Evolutionary conservation across 805 yeast species (phyloP).

Genomic region (Grigorovia yakushimaensis): DNA sequence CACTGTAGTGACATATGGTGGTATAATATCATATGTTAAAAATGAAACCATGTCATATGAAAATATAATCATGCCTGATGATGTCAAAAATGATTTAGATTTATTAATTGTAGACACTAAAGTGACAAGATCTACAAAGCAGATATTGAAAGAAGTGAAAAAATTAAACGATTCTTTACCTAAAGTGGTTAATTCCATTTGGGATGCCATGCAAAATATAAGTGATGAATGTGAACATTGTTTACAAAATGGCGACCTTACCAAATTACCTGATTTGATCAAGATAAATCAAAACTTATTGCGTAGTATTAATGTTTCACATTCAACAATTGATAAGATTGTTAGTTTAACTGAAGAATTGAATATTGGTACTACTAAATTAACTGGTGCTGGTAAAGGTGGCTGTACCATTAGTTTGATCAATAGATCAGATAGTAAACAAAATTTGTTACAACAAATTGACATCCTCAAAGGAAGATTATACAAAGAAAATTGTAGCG

Average conservation of each 20-base stretch:
- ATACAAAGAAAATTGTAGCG: not conserved
- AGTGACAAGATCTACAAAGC: conserved; percentile 82
- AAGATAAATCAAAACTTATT: conserved; percentile 81
- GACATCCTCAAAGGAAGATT: not conserved
- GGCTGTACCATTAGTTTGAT: conserved; percentile 93
- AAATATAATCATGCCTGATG: conserved; percentile 3
- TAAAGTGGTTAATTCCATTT: conserved; percentile 42
- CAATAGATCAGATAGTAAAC: conserved; percentile 9
- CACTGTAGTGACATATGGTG: conserved; percentile 92
- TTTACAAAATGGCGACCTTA: conserved; percentile 13
- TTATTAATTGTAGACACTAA: conserved; percentile 75
- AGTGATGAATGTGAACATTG: conserved; percentile 36
- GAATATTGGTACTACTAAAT: conserved; percentile 74
- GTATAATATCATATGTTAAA: conserved; percentile 85
- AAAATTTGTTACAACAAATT: no score
- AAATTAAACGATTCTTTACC: conserved; percentile 43
- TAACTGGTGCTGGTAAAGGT: conserved; percentile 99
- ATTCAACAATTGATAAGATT: conserved; percentile 77
- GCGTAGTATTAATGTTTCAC: conserved; percentile 82
- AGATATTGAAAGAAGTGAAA: conserved; percentile 69
- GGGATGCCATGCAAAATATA: conserved; percentile 68
- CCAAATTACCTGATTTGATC: conserved; percentile 40
- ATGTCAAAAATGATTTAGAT: conserved; percentile 29
- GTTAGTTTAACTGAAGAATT: conserved; percentile 54
- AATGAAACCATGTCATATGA: not conserved